Evolutionary conservation across 345 rosid genomes (phyloP), one percentile per base, ranked within the genome.

Genomic region (Eutrema yunnanense): DNA sequence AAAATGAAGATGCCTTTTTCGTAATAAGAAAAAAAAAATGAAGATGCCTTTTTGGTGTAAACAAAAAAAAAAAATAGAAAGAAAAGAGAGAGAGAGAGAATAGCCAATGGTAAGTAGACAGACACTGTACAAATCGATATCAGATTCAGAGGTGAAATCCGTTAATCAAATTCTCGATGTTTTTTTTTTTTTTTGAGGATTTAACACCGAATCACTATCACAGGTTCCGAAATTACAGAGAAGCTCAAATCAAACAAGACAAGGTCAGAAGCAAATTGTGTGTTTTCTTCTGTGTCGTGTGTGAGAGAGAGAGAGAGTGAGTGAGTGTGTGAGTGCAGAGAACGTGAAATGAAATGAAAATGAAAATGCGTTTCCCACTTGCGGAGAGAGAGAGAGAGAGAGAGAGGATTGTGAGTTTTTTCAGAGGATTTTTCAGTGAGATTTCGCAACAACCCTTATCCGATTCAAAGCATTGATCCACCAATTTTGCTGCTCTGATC

Each of bases 341-440:
- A 78, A 73, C 69, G 76, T 72, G 80, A 71, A n/a, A 44, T 60
- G 33, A 53, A 62, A 62, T 62, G 78, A 67, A 72, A 72, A 57
- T 73, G 78, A 67, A 72, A 72, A 57, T 73, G 78, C 70, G 74
- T 37, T 68, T 44, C 73, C 81, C 73, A 73, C 73, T 66, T 38
- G 62, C 59, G 73, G 29, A 33, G 52, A 33, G 33, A 36, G 62
- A 49, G 19, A 73, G 30, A 73, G 0, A 63, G 16, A 55, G 51
- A 64, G 58, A 72, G 68, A 71, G 42, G 14, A 44, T 37, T 26
- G 27, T 55, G 50, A 27, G 52, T 47, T 42, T 29, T 6, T 9
- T 19, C 19, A 13, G 62, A 44, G 33, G 53, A 37, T 56, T 7
- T 34, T 67, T 57, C 78, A 49, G 19, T 67, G 71, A 74, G 67